phyloP scores from a whole-genome alignment of 345 rosid species.

The Viola odorata region DNA sequence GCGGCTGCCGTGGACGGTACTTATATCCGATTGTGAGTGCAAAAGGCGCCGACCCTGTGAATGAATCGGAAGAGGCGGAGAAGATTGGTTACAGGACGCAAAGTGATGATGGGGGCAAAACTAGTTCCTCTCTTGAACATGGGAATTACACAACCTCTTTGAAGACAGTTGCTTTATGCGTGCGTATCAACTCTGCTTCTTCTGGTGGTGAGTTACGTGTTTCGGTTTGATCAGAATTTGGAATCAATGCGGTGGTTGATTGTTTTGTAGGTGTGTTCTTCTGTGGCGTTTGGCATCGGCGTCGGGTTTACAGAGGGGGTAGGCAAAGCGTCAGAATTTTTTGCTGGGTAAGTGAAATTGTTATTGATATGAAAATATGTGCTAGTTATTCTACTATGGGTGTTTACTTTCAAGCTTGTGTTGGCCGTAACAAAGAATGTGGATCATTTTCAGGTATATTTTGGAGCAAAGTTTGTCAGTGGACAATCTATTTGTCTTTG shows the following conservation, averaged over 20 bases:
- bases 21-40: conserved; percentile 33
- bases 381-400: background rate
- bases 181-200: conserved; percentile 32
- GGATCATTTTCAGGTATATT: conserved; percentile 58
- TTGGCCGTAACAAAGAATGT: conserved; percentile 7
- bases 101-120: conserved; percentile 20
- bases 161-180: conserved; percentile 77
- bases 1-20: conserved; percentile 21
- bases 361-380: conserved; percentile 1
- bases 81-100: conserved; percentile 24
- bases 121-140: conserved; percentile 13
- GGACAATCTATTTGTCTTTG: conserved; percentile 91
- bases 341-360: conserved; percentile 59
- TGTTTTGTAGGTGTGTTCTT: conserved; percentile 49
- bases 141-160: conserved; percentile 44
- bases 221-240: conserved; percentile 8
- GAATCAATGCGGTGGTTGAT: conserved; percentile 13
- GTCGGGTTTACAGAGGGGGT: conserved; percentile 69
- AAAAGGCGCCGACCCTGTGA: conserved; percentile 36
- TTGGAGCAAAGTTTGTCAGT: conserved; percentile 98
- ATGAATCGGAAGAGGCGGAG: conserved; percentile 45
- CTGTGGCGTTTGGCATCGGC: conserved; percentile 78
- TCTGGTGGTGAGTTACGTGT: background rate
- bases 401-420: background rate
- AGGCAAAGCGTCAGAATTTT: conserved; percentile 84